These are phyloP conservation scores for Talaromyces thailandensis DNA, from an alignment of 495 filamentous ascomycete species.

Conservation along the genomic window DNA sequence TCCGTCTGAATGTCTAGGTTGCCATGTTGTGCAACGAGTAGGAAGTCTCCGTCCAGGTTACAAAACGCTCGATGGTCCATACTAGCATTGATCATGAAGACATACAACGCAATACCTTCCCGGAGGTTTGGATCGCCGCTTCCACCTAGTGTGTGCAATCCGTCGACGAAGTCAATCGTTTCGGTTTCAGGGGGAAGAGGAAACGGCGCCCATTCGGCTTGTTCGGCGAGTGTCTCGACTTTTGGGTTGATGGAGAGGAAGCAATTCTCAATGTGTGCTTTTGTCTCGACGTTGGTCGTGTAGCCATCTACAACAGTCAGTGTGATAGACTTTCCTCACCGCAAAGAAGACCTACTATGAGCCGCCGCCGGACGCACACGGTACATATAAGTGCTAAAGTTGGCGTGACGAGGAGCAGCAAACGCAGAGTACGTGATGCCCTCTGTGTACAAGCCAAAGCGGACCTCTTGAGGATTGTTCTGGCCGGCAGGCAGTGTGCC, in stretches of 20 bases:
- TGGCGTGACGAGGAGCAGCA: conserved; percentile 26
- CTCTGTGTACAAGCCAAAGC: conserved; percentile 48
- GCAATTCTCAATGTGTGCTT: conserved; percentile 30
- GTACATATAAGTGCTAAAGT: conserved; percentile 35
- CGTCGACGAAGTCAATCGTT: conserved; percentile 30
- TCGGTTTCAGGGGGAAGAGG: conserved; percentile 24
- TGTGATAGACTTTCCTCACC: neutral
- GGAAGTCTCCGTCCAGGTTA: conserved; percentile 33
- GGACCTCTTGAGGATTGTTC: conserved; percentile 30
- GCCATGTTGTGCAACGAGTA: conserved; percentile 30
- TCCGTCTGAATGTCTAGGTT: conserved; percentile 35
- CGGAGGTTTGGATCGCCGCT: conserved; percentile 28
- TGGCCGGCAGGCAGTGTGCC: conserved; percentile 31
- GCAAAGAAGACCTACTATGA: conserved; percentile 23
- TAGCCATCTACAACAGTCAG: conserved; percentile 22
- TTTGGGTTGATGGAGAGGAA: conserved; percentile 31
- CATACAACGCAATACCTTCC: conserved; percentile 25
- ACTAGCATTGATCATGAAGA: conserved; percentile 27
- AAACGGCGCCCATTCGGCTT: conserved; percentile 34
- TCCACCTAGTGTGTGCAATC: conserved; percentile 30
- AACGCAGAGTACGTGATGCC: conserved; percentile 49
- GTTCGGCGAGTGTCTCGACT: conserved; percentile 24
- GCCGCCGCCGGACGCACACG: conserved; percentile 29
- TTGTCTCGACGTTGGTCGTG: conserved; percentile 19
- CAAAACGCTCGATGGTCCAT: conserved; percentile 30